Conservation (phyloP, 805 yeast genomes). For the Tetrapisispora phaffii region DNA sequence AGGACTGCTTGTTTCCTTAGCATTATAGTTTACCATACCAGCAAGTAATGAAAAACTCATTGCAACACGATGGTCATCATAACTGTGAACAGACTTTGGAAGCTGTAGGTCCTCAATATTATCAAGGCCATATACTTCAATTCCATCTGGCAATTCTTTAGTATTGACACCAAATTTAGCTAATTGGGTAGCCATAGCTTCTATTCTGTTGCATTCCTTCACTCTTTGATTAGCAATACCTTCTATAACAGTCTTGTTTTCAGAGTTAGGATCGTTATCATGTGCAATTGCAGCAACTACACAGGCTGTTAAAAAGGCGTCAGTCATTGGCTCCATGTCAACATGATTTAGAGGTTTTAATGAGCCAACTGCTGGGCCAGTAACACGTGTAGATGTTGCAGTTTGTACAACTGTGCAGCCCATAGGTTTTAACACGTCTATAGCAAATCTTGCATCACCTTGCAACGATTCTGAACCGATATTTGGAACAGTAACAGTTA, state of each 20-base stretch:
- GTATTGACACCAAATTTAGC: slow-evolving; percentile 86
- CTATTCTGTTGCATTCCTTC: slow-evolving; percentile 92
- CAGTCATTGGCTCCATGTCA: slow-evolving; percentile 99
- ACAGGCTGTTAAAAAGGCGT: slow-evolving; percentile 92
- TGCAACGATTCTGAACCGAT: slow-evolving; percentile 87
- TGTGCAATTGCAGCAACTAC: slow-evolving; percentile 93
- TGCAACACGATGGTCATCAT: slow-evolving; percentile 96
- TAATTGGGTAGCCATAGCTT: slow-evolving; percentile 84
- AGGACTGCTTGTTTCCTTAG: slow-evolving; percentile 23
- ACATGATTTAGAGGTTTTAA: slow-evolving; percentile 63
- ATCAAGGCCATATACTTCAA: slow-evolving; percentile 67
- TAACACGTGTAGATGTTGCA: slow-evolving; percentile 78
- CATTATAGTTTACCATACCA: slow-evolving; percentile 40
- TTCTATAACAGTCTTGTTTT: slow-evolving; percentile 60
- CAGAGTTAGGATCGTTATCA: slow-evolving; percentile 29
- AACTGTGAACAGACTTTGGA: slow-evolving; percentile 63
- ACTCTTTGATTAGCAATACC: slow-evolving; percentile 98
- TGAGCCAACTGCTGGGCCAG: slow-evolving; percentile 68
- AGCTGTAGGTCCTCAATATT: slow-evolving; percentile 37
- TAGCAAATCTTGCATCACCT: slow-evolving; percentile 95
- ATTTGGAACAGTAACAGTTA: slow-evolving; percentile 86
- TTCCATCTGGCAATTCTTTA: slow-evolving; percentile 84
- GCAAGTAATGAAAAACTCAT: slow-evolving; percentile 91
- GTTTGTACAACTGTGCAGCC: slow-evolving; percentile 85
- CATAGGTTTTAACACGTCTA: slow-evolving; percentile 87